phyloP scores from a whole-genome alignment of 1,284 basidiomycete genomes.

The Xanthoconium separans region DNA sequence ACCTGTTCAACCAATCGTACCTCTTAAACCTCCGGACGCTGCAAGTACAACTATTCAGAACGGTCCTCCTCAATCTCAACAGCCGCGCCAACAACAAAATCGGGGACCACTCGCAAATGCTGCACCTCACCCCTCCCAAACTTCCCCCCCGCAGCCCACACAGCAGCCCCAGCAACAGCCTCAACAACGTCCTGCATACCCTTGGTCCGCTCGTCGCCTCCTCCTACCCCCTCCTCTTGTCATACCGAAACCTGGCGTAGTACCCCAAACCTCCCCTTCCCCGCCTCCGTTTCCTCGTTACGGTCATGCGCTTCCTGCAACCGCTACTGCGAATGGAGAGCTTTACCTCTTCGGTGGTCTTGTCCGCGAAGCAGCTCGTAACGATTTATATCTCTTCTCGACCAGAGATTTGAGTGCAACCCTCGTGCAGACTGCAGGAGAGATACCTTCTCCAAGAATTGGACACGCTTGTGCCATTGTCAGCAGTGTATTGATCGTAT shows the following conservation, averaged over 20 bases:
- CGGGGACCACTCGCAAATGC: conserved; percentile 23
- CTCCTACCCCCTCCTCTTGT: conserved; percentile 62
- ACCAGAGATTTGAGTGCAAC: conserved; percentile 77
- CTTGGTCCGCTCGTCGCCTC: conserved; percentile 76
- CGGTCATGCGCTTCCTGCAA: conserved; percentile 92
- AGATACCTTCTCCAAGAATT: conserved; percentile 87
- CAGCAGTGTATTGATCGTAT: conserved; percentile 94
- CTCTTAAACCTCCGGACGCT: neutral
- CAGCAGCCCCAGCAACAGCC: conserved; percentile 28
- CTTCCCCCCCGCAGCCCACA: conserved; percentile 26
- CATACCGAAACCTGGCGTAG: conserved; percentile 59
- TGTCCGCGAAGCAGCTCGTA: conserved; percentile 87
- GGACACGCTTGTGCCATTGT: conserved; percentile 97
- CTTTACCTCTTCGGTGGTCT: conserved; percentile 97
- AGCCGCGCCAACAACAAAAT: conserved; percentile 34
- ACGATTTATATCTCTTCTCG: conserved; percentile 92
- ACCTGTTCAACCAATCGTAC: conserved; percentile 9
- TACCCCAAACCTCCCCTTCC: conserved; percentile 59
- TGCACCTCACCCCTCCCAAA: conserved; percentile 24
- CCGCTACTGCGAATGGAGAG: conserved; percentile 80
- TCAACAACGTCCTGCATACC: conserved; percentile 64
- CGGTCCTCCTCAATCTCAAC: conserved; percentile 31
- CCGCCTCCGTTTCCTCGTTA: conserved; percentile 95
- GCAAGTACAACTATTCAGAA: conserved; percentile 25
- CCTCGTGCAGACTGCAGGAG: conserved; percentile 85